Evolutionary conservation across 495 filamentous ascomycete species (phyloP).

Genomic region (Penicillium longicatenatum): DNA sequence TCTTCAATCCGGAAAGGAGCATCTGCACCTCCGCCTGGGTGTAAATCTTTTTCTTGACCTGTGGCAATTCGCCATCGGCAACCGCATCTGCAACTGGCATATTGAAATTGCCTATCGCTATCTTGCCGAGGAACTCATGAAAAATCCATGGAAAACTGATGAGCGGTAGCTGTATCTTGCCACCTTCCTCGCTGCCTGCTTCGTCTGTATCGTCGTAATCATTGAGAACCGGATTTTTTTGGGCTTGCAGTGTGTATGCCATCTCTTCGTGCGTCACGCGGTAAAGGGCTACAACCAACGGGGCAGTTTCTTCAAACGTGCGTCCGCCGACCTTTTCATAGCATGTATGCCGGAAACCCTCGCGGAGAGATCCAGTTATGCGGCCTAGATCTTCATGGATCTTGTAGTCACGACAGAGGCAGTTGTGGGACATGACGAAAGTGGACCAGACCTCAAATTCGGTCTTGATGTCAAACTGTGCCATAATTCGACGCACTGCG

Average conservation of each 20-base stretch:
- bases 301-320: slow-evolving; percentile 59
- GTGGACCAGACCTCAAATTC: slow-evolving; percentile 92
- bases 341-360: slow-evolving; percentile 66
- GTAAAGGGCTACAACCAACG: slow-evolving; percentile 87
- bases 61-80: no score
- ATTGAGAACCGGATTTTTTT: slow-evolving; percentile 10
- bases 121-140: slow-evolving; percentile 65
- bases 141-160: slow-evolving; percentile 97
- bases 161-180: slow-evolving; percentile 62
- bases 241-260: slow-evolving; percentile 46
- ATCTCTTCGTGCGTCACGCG: slow-evolving; percentile 74
- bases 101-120: slow-evolving; percentile 55
- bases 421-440: slow-evolving; percentile 74
- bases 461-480: slow-evolving; percentile 79
- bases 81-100: background rate
- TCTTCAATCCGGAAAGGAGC: background rate
- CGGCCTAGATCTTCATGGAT: slow-evolving; percentile 78
- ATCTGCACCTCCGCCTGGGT: slow-evolving; percentile 8
- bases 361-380: slow-evolving; percentile 62
- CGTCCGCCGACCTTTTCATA: slow-evolving; percentile 62
- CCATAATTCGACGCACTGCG: slow-evolving; percentile 76
- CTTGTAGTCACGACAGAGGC: slow-evolving; percentile 73
- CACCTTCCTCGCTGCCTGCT: slow-evolving; percentile 34
- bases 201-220: slow-evolving; percentile 22
- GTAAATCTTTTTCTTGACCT: slow-evolving; percentile 5